A percentile compares a stretch with the other conserved stretches of the same genome.
Evolutionary conservation across 108 stramenopile species (phyloP).

Genomic region (Asterionellopsis glacialis): DNA sequence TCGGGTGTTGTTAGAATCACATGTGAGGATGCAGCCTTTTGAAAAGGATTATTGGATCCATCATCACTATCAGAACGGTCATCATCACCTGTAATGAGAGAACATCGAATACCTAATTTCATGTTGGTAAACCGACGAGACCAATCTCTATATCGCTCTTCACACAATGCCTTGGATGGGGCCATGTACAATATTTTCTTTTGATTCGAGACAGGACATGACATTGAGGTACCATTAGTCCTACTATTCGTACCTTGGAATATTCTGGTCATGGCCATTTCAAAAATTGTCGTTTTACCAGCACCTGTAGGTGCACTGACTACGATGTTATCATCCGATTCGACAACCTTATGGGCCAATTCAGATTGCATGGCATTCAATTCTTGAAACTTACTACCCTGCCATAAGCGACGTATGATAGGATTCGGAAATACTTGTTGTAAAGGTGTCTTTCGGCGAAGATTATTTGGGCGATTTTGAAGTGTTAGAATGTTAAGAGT

Average conservation of each 20-base stretch:
- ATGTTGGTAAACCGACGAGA: conserved; percentile 52
- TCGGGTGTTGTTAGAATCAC: conserved; percentile 94
- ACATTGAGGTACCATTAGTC: conserved; percentile 19
- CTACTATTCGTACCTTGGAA: conserved; percentile 18
- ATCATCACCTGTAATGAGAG: conserved; percentile 87
- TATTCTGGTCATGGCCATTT: conserved; percentile 91
- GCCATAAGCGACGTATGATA: conserved; percentile 42
- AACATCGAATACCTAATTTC: conserved; percentile 53
- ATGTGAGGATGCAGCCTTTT: conserved; percentile 70
- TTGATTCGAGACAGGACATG: neutral
- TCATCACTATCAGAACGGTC: neutral
- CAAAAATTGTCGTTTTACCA: conserved; percentile 94
- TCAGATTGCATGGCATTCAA: conserved; percentile 85
- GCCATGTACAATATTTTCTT: conserved; percentile 89
- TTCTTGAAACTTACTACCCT: conserved; percentile 34
- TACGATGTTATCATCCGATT: conserved; percentile 87
- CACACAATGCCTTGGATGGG: conserved; percentile 94
- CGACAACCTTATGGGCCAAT: conserved; percentile 39
- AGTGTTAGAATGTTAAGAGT: conserved; percentile 41
- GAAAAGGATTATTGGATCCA: conserved; percentile 46
- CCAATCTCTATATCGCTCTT: conserved; percentile 89
- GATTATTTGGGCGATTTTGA: conserved; percentile 43
- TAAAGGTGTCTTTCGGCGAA: conserved; percentile 37
- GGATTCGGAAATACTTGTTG: conserved; percentile 45
- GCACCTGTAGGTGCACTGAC: conserved; percentile 98